These are phyloP conservation scores for Scutellaria baicalensis DNA, from an alignment of 257 asterid species.

Conservation along the genomic window DNA sequence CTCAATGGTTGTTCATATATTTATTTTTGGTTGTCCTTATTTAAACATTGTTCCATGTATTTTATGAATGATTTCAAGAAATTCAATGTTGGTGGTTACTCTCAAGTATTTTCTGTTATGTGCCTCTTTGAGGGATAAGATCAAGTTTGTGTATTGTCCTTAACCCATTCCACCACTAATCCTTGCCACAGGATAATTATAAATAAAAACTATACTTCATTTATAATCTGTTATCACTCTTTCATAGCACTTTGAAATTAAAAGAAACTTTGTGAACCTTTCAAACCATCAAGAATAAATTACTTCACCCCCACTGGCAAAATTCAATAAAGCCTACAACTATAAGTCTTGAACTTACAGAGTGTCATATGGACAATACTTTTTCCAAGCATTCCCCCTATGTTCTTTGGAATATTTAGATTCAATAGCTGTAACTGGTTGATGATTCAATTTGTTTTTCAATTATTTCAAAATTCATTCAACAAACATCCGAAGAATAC, in stretches of 20 bases:
- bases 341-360: neutral
- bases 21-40: neutral
- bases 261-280: neutral
- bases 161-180: neutral
- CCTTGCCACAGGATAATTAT: neutral
- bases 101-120: neutral
- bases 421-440: neutral
- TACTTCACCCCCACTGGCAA: neutral
- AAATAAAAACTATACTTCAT: neutral
- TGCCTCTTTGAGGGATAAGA: neutral
- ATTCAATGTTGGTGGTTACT: neutral
- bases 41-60: neutral
- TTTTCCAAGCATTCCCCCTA: neutral
- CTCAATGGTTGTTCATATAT: conserved; percentile 7
- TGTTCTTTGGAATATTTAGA: neutral
- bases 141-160: neutral
- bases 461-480: neutral
- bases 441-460: neutral
- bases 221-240: neutral
- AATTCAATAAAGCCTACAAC: neutral
- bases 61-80: neutral
- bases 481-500: neutral
- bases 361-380: neutral
- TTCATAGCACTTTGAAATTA: neutral
- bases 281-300: neutral